Evolutionary conservation across 2,329 filamentous ascomycete species (phyloP).

Genomic region (Cladosporium cucumerinum): DNA sequence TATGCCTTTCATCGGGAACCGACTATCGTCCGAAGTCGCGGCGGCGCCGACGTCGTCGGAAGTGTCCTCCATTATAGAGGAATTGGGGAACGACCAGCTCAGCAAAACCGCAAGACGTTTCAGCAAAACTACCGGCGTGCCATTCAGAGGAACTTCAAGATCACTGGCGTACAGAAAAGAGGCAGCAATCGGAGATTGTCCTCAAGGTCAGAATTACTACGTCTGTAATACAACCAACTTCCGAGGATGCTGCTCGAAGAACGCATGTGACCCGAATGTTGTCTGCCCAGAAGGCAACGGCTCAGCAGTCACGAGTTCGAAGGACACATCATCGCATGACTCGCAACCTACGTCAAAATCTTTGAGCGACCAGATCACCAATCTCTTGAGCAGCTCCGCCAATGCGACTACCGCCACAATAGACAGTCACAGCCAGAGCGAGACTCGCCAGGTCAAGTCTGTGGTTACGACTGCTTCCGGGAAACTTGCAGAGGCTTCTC

Average conservation of each 20-base stretch:
- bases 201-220: conserved; percentile 11
- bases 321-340: background rate
- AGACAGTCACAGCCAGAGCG: conserved; percentile 17
- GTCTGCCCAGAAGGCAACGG: conserved; percentile 20
- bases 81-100: background rate
- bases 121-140: background rate
- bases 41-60: background rate
- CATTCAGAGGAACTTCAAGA: conserved; percentile 10
- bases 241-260: conserved; percentile 27
- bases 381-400: conserved; percentile 13
- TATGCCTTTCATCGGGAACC: conserved; percentile 11
- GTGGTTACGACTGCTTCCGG: background rate
- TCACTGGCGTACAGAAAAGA: conserved; percentile 15
- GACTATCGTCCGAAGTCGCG: background rate
- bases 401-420: conserved; percentile 22
- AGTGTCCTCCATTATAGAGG: background rate
- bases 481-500: background rate
- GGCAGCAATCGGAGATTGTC: background rate
- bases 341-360: background rate
- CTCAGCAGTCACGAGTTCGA: conserved; percentile 1
- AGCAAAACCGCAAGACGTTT: conserved; percentile 14
- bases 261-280: conserved; percentile 25
- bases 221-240: conserved; percentile 22
- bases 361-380: background rate
- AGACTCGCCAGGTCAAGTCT: conserved; percentile 13